Evolutionary conservation across 2,329 filamentous ascomycete species (phyloP).

Genomic region (Gnomoniopsis sp.): DNA sequence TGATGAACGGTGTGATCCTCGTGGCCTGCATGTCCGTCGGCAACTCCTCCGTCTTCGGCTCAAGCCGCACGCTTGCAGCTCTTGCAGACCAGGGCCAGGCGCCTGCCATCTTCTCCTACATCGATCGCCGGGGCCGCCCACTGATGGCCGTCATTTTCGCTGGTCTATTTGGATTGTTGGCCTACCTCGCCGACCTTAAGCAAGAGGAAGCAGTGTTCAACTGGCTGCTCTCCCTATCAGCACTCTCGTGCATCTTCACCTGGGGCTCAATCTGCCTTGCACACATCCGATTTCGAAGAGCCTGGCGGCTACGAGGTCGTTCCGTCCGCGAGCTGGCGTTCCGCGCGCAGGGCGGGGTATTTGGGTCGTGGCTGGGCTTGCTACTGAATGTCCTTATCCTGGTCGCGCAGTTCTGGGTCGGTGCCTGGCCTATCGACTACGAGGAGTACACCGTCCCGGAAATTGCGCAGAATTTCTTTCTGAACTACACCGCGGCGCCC

Average conservation of each 20-base stretch:
- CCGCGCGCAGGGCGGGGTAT: slow-evolving; percentile 71
- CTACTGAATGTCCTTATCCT: slow-evolving; percentile 73
- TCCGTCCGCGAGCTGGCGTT: slow-evolving; percentile 77
- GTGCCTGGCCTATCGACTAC: slow-evolving; percentile 68
- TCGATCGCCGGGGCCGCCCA: slow-evolving; percentile 78
- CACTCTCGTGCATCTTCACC: slow-evolving; percentile 71
- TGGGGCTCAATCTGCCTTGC: slow-evolving; percentile 85
- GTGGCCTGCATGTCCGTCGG: slow-evolving; percentile 87
- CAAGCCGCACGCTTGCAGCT: slow-evolving; percentile 83
- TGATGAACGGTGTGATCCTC: slow-evolving; percentile 95
- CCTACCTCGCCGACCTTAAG: slow-evolving; percentile 68
- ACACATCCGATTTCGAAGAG: slow-evolving; percentile 85
- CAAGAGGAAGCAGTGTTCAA: slow-evolving; percentile 63
- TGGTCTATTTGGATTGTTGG: slow-evolving; percentile 66
- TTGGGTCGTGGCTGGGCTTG: slow-evolving; percentile 79
- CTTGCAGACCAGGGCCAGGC: slow-evolving; percentile 86
- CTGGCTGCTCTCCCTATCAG: slow-evolving; percentile 77
- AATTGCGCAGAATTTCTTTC: slow-evolving; percentile 67
- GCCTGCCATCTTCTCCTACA: slow-evolving; percentile 72
- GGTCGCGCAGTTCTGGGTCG: slow-evolving; percentile 83
- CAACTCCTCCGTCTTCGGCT: slow-evolving; percentile 89
- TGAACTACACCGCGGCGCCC: slow-evolving; percentile 67
- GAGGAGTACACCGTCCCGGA: slow-evolving; percentile 36
- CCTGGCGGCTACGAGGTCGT: slow-evolving; percentile 70
- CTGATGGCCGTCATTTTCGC: slow-evolving; percentile 69